Evolutionary conservation across 2,329 filamentous ascomycete species (phyloP), one percentile per base, ranked within the genome.

Genomic region (Metarhizium guizhouense): DNA sequence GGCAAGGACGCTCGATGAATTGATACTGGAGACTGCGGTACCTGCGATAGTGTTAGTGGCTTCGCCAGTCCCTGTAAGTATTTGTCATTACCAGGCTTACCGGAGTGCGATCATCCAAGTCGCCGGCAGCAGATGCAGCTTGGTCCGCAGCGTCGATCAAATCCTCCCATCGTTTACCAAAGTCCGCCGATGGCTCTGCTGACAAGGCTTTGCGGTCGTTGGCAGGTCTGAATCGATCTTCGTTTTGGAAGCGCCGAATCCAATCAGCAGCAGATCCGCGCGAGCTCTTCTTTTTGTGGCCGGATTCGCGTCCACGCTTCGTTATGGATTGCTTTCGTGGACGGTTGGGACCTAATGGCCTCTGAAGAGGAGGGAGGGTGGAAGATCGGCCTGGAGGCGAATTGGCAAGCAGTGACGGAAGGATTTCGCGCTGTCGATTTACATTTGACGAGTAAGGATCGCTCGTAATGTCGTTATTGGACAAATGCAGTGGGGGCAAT

Each of bases 81-180:
- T 45, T 13, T 51, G 63, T 56, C 64, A 67, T 58, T 66, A 71
- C 20, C 13, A 4, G 25, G 18, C 85, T 78, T 81, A 95, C 89
- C 66, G 89, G 89, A 68, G 90, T 95, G 68, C 93, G 83, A 71
- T 96, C 92, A 69, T 95, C 90, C 67, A 94, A 81, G 64, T 87
- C 93, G 73, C 95, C 92, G 3, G 90, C 95, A 32, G 92, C 91
- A 59, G 90, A 96, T 36, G 93, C 91, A 54, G 81, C 73, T 55
- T 75, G 72, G 58, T 74, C 72, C 42, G 89, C 93, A 53, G 93
- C 93, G 71, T 96, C 92, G 61, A 97, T 95, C 58, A 97, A 79
- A 70, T 97, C 93, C 71, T 96, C 90, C 94, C 93, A 97, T 65
- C 93, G 82, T 74, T 94, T 95, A 61, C 90, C 91, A 72, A 88